Base-by-base conservation (phyloP, 2,329 filamentous ascomycete genomes). In the Apiospora malaysiana region DNA sequence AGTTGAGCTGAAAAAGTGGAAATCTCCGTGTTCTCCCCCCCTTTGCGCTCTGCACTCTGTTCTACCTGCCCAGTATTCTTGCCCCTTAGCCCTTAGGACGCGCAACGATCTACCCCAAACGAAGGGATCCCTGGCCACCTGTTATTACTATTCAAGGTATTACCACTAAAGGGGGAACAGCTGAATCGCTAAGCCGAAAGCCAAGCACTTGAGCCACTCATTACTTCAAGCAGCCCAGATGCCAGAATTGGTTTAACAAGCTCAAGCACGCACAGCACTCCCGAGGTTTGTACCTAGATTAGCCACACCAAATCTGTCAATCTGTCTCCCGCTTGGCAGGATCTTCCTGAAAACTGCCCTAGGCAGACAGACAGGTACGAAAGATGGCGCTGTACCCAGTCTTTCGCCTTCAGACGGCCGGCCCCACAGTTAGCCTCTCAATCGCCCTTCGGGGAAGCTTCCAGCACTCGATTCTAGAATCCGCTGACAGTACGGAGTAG, bases 51-150 rank as follows among this genome's bases (percentile, higher is more conserved):
- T 5, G 45, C 45, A 51, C 47, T 27, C 25, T 32, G 49, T 32
- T 32, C 32, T 4, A 1, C 16, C 14, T 45, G 42, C 42, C 42
- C 42, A 42, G 40, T 18, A 45, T 45, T 42, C 40, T 42, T 63
- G 32, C 32, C 56, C 51, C 51, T 32, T 10, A 32, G 56, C 56
- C 51, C 51, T 32, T 10, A 32, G 56, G 56, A 40, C 32, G 56
- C 56, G 27, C 56, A 63, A 63, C 32, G 32, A 63, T n/a, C 51
- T 59, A 27, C 51, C 7, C 51, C 51, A 59, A 59, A 21, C 10
- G 25, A 59, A 59, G 51, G 27, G 51, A 37, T 59, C 51, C 51
- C 51, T 59, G 51, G 27, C 51, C 51, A 59, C 51, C 51, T 59
- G 51, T 59, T 59, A 63, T 40, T 63, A 63, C 32, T 63, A 8